Evolutionary conservation across 257 asterid species (phyloP).

Genomic region (Ilex aquifolium): DNA sequence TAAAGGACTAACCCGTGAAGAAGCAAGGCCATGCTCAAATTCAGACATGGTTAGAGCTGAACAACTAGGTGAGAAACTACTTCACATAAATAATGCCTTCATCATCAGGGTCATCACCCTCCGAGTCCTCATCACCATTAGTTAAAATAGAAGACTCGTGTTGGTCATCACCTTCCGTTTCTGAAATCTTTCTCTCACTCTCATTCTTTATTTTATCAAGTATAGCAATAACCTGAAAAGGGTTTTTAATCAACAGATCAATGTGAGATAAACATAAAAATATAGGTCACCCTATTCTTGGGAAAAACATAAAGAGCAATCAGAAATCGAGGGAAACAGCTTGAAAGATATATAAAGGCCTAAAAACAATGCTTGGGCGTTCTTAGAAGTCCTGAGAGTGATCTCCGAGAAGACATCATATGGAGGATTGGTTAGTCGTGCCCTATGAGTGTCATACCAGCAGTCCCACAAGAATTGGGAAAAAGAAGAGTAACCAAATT

Average conservation of each 20-base stretch:
- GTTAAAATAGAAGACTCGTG: conserved; percentile 35
- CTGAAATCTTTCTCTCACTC: conserved; percentile 31
- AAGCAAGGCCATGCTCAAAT: conserved; percentile 3
- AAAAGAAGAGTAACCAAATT: too few species aligned
- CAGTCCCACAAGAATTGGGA: too few species aligned
- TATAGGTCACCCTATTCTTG: not conserved
- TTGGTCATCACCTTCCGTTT: conserved; percentile 19
- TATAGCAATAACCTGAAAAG: conserved; percentile 84
- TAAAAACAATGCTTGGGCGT: too few species aligned
- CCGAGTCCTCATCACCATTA: conserved; percentile 45
- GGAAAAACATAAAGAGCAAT: too few species aligned
- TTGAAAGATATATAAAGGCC: too few species aligned
- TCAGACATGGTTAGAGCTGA: conserved; percentile 7
- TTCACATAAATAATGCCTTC: conserved; percentile 85
- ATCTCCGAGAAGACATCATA: too few species aligned
- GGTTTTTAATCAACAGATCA: not conserved
- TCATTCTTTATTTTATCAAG: conserved; percentile 85
- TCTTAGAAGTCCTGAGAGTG: too few species aligned
- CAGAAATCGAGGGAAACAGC: too few species aligned
- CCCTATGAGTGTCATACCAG: too few species aligned
- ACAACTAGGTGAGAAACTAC: conserved; percentile 24
- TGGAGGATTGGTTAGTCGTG: too few species aligned
- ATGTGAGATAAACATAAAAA: not conserved
- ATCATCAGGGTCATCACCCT: conserved; percentile 61
- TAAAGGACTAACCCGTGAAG: conserved; percentile 26